These are phyloP conservation scores for Phytomonas francai DNA, from an alignment of 208 protist genomes.

Conservation along the genomic window DNA sequence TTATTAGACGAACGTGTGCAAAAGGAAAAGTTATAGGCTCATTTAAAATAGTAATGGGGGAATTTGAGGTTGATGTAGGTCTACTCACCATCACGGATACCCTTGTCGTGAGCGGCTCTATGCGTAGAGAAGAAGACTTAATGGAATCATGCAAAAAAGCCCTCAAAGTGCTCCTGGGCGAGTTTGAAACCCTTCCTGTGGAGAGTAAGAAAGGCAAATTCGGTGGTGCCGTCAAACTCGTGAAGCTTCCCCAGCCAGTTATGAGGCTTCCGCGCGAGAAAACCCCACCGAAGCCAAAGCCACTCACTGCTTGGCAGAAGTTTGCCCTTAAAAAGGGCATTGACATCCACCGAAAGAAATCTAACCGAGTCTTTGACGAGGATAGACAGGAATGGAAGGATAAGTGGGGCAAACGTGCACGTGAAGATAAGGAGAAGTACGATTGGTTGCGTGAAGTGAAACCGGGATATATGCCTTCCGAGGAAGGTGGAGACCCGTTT, in stretches of 20 bases:
- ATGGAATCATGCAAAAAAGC: constrained; percentile 48
- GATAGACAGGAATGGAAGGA: constrained; percentile 87
- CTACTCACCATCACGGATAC: constrained; percentile 73
- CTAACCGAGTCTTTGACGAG: constrained; percentile 86
- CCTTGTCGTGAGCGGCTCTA: constrained; percentile 74
- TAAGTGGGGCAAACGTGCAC: constrained; percentile 88
- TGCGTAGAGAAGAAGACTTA: constrained; percentile 73
- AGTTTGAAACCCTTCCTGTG: constrained; percentile 61
- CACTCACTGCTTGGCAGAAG: constrained; percentile 89
- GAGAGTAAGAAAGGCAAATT: constrained; percentile 76
- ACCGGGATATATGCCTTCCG: constrained; percentile 69
- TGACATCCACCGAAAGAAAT: constrained; percentile 84
- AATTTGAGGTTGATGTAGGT: constrained; percentile 76
- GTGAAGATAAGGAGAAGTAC: constrained; percentile 84
- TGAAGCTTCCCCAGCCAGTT: constrained; percentile 76
- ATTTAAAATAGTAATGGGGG: constrained; percentile 28
- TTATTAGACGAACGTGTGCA: neutral
- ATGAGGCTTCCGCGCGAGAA: constrained; percentile 89
- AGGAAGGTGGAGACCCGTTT: constrained; percentile 90
- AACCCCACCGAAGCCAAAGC: constrained; percentile 81
- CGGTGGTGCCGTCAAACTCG: constrained; percentile 46
- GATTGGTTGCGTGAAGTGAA: constrained; percentile 91
- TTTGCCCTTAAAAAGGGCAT: constrained; percentile 91
- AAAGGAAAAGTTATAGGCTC: neutral
- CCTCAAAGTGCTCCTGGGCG: constrained; percentile 60